Evolutionary conservation across 2,329 filamentous ascomycete genomes (phyloP).

Genomic region (Colletotrichum higginsianum): DNA sequence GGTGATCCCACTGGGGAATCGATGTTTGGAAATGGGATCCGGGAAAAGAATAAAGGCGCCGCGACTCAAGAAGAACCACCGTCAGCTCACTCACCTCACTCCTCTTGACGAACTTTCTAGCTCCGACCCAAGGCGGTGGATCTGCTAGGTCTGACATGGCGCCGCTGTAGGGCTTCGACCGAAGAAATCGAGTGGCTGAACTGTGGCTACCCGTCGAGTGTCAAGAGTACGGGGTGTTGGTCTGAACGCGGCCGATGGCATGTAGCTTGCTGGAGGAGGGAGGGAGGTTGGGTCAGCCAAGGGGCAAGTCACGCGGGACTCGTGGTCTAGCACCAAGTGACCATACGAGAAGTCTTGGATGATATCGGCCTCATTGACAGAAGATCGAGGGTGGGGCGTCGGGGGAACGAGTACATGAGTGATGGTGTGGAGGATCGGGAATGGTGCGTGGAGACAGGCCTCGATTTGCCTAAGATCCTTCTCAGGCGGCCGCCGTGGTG

Average conservation of each 20-base stretch:
- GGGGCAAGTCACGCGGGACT: constrained; percentile 39
- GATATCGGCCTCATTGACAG: constrained; percentile 16
- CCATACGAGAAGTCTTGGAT: constrained; percentile 37
- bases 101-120: not conserved
- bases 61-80: not conserved
- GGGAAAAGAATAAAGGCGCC: not conserved
- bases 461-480: constrained; percentile 39
- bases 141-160: constrained; percentile 32
- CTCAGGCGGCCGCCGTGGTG: constrained; percentile 32
- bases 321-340: constrained; percentile 8
- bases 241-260: constrained; percentile 4
- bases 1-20: constrained; percentile 7
- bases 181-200: constrained; percentile 24
- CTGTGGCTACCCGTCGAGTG: constrained; percentile 34
- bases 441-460: constrained; percentile 33
- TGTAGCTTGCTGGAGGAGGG: constrained; percentile 1
- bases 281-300: constrained; percentile 25
- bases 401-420: constrained; percentile 10
- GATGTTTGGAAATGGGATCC: not conserved
- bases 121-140: not conserved
- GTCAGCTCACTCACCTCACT: not conserved
- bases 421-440: constrained; percentile 39
- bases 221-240: constrained; percentile 20
- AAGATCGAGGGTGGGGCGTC: constrained; percentile 40
- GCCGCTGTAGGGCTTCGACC: constrained; percentile 31